phyloP scores from a whole-genome alignment of 441 rosid genomes.

The Sinapis alba region DNA sequence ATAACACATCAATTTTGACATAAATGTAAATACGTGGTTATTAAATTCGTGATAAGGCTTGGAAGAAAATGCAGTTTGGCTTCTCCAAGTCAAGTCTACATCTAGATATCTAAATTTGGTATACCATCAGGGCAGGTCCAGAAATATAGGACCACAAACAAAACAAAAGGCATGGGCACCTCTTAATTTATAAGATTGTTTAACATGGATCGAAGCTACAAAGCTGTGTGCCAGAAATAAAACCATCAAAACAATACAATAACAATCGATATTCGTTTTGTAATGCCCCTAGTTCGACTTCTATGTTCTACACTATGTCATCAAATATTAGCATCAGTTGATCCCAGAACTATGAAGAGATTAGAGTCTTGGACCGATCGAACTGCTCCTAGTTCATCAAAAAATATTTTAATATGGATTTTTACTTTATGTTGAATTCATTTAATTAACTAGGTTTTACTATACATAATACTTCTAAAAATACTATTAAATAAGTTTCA shows the following conservation, averaged over 20 bases:
- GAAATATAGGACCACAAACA: neutral
- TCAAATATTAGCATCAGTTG: too few relatives aligned
- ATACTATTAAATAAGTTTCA: too few relatives aligned
- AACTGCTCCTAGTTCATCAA: too few relatives aligned
- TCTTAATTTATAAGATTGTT: neutral
- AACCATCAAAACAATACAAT: neutral
- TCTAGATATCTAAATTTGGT: neutral
- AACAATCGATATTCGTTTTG: neutral
- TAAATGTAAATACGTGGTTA: neutral
- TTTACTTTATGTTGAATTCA: too few relatives aligned
- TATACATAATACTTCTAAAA: too few relatives aligned
- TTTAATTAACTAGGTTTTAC: too few relatives aligned
- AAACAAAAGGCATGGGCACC: neutral
- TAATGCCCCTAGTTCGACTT: too few relatives aligned
- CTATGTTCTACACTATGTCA: too few relatives aligned
- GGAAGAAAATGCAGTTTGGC: neutral
- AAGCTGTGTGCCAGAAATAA: neutral
- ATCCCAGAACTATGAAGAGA: too few relatives aligned
- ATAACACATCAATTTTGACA: neutral
- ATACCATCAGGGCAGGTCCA: neutral
- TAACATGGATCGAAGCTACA: neutral
- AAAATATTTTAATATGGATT: too few relatives aligned
- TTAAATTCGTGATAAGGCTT: neutral
- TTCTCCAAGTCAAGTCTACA: conserved; percentile 4
- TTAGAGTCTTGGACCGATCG: too few relatives aligned